Percentiles rank a stretch among this genome's conserved stretches.
phyloP scores from a whole-genome alignment of 177 flowering plant genomes.

The Vitis hybrid region DNA sequence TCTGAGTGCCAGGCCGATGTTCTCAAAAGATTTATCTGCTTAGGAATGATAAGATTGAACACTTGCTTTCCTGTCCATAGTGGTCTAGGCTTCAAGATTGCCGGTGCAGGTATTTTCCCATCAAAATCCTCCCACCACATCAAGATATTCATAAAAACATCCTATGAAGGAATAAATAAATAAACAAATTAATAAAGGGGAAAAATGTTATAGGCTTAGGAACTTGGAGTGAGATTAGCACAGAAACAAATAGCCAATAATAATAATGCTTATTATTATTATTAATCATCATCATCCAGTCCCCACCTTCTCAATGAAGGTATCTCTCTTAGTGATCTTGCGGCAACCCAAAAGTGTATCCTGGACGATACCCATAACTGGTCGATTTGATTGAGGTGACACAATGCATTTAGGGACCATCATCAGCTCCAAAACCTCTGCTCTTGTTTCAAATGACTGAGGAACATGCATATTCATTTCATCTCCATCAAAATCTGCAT shows the following conservation, averaged over 20 bases:
- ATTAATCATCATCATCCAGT: no score
- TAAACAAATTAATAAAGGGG: background rate
- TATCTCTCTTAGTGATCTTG: conserved; percentile 93
- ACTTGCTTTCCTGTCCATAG: conserved; percentile 99
- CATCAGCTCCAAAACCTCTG: conserved; percentile 98
- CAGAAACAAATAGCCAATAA: no score
- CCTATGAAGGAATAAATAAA: conserved; percentile 44
- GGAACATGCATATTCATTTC: conserved; percentile 99
- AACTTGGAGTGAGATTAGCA: no score
- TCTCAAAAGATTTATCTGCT: conserved; percentile 90
- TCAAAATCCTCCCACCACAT: conserved; percentile 99
- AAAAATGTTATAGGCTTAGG: background rate
- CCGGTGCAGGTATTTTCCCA: conserved; percentile 95
- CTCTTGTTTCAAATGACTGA: conserved; percentile 99
- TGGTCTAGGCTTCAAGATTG: conserved; percentile 92
- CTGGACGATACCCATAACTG: conserved; percentile 99
- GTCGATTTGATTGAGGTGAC: conserved; percentile 93
- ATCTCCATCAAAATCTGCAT: conserved; percentile 99
- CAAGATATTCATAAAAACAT: conserved; percentile 95
- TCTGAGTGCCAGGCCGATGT: conserved; percentile 90
- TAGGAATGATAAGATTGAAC: conserved; percentile 94
- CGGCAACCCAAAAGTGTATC: conserved; percentile 99
- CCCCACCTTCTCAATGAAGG: conserved; percentile 91
- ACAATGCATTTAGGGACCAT: conserved; percentile 99
- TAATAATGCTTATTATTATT: no score